These are phyloP conservation scores for Rutstroemia sp. DNA, from an alignment of 2,329 filamentous ascomycete species.

Conservation along the genomic window DNA sequence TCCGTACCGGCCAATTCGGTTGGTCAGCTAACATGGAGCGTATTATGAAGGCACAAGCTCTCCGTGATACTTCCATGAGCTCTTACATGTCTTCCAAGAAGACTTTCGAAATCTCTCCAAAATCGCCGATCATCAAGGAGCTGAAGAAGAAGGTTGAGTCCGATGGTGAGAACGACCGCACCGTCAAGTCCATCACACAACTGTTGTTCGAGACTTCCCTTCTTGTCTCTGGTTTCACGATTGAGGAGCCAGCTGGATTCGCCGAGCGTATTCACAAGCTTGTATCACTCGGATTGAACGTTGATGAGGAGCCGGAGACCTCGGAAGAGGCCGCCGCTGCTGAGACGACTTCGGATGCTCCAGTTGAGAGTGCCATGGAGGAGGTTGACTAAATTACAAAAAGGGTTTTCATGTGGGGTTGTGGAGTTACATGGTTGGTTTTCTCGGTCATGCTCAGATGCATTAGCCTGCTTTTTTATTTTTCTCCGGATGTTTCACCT, in stretches of 20 bases:
- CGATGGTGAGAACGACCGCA: conserved; percentile 97
- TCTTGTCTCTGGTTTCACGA: conserved; percentile 97
- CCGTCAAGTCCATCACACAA: conserved; percentile 98
- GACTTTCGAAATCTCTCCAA: conserved; percentile 99
- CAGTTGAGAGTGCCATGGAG: conserved; percentile 84
- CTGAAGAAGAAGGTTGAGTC: conserved; percentile 98
- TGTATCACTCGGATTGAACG: conserved; percentile 92
- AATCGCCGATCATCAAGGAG: conserved; percentile 96
- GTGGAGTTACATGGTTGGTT: conserved; percentile 28
- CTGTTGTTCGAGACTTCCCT: conserved; percentile 98
- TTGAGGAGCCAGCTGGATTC: conserved; percentile 96
- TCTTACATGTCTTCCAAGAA: conserved; percentile 99
- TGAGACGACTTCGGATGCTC: conserved; percentile 48
- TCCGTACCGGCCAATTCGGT: conserved; percentile 98
- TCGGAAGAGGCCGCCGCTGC: conserved; percentile 53
- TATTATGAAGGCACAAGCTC: conserved; percentile 99
- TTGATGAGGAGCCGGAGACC: conserved; percentile 85
- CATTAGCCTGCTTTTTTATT: conserved; percentile 5
- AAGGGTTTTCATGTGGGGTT: conserved; percentile 16
- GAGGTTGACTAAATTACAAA: conserved; percentile 79
- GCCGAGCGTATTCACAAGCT: conserved; percentile 99
- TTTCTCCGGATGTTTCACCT: neutral
- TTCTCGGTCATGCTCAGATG: conserved; percentile 10
- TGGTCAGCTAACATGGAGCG: conserved; percentile 99
- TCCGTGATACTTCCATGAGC: conserved; percentile 98